phyloP scores from a whole-genome alignment of 2,329 filamentous ascomycete species.

The Nigrospora osmanthi region DNA sequence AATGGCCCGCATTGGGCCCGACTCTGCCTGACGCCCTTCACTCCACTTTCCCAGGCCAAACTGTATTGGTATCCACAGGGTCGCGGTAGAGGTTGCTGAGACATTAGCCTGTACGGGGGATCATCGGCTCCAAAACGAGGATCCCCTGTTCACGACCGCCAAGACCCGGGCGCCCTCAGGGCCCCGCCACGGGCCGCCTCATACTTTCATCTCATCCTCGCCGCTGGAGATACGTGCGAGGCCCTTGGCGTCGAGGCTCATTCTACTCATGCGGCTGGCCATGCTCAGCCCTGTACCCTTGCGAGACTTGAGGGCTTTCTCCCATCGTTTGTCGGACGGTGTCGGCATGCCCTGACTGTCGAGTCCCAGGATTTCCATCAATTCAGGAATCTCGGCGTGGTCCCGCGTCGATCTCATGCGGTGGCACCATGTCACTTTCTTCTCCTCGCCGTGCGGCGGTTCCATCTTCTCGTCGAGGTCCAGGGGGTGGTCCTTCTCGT shows the following conservation, averaged over 20 bases:
- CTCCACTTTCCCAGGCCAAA: too few species aligned
- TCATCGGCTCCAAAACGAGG: too few species aligned
- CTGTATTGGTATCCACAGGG: too few species aligned
- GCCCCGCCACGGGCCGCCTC: too few species aligned
- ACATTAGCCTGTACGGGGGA: too few species aligned
- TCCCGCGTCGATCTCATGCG: slow-evolving; percentile 74
- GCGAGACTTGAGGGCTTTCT: slow-evolving; percentile 34
- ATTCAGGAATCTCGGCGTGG: slow-evolving; percentile 62
- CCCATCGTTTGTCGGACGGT: slow-evolving; percentile 30
- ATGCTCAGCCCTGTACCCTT: slow-evolving; percentile 48
- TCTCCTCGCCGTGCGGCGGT: slow-evolving; percentile 34
- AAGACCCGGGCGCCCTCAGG: too few species aligned
- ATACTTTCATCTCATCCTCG: not conserved
- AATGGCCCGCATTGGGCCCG: too few species aligned
- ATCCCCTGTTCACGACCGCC: too few species aligned
- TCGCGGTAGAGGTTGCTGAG: too few species aligned
- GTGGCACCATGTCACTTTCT: slow-evolving; percentile 70
- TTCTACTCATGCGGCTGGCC: slow-evolving; percentile 38
- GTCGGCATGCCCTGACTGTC: slow-evolving; percentile 27
- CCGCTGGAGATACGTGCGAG: not conserved
- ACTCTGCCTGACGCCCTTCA: too few species aligned
- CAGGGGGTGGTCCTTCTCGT: slow-evolving; percentile 9
- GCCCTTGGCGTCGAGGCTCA: slow-evolving; percentile 26
- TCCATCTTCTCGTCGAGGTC: slow-evolving; percentile 5
- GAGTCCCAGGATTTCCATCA: slow-evolving; percentile 56